A percentile compares a stretch with the other conserved stretches of the same genome.
Evolutionary conservation across 2,329 filamentous ascomycete genomes (phyloP).

Genomic region (Cladosporium cucumerinum): DNA sequence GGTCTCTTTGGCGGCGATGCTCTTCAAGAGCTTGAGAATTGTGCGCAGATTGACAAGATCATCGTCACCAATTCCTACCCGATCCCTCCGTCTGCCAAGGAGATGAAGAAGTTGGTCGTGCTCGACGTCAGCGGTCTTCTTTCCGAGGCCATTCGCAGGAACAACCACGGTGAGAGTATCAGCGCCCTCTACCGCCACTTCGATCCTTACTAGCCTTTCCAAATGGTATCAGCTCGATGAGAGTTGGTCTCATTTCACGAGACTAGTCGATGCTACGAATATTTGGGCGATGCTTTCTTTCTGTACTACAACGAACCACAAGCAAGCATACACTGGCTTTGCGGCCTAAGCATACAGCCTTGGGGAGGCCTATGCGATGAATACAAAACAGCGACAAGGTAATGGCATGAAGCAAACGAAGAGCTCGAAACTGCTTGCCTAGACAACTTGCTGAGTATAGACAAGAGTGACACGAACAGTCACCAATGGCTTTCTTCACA

Average conservation of each 20-base stretch:
- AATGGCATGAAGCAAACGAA: slow-evolving; percentile 15
- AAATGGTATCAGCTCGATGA: neutral
- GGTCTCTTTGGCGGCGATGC: slow-evolving; percentile 89
- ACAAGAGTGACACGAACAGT: neutral
- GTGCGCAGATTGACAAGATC: slow-evolving; percentile 89
- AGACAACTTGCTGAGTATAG: slow-evolving; percentile 7
- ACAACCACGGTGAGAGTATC: slow-evolving; percentile 91
- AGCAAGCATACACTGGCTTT: neutral
- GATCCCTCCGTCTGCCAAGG: slow-evolving; percentile 70
- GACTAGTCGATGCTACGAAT: neutral
- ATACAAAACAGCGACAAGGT: slow-evolving; percentile 5
- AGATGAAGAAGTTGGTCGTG: slow-evolving; percentile 78
- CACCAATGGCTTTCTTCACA: neutral
- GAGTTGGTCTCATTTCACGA: neutral
- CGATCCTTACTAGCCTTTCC: slow-evolving; percentile 24
- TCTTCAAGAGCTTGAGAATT: slow-evolving; percentile 83
- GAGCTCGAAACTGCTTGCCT: slow-evolving; percentile 10
- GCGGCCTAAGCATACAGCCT: neutral
- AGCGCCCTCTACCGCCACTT: slow-evolving; percentile 48
- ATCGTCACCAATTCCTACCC: slow-evolving; percentile 98
- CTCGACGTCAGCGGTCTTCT: slow-evolving; percentile 86
- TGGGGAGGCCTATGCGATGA: neutral
- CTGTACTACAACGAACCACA: neutral
- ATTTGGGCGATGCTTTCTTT: neutral
- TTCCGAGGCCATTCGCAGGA: slow-evolving; percentile 88